Evolutionary conservation across 495 filamentous ascomycete species (phyloP), one percentile per base, ranked within the genome.

Genomic region (Bacidia gigantensis): DNA sequence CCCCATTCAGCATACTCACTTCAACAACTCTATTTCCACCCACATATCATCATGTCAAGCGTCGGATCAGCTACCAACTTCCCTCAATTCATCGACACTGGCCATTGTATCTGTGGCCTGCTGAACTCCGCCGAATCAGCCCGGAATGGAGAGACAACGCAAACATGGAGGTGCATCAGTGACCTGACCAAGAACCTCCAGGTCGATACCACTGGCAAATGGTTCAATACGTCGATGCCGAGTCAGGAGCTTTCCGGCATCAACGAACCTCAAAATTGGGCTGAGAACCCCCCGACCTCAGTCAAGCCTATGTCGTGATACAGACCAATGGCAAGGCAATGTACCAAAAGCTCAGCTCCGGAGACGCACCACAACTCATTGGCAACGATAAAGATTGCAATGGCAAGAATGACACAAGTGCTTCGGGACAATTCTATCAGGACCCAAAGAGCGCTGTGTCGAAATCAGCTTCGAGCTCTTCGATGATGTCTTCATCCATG

Each of bases 211-310:
- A 23, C 44, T 24, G 56, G 56, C 32, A 58, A 58, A 54, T 58
- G 56, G 56, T 58, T 55, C 25, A 54, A 55, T 17, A 54, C 56
- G 11, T 54, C 45, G 21, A 46, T 54, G 5, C 52, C 52, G 14
- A 55, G 52, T 25, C 40, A 58, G 44, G 56, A 58, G 52, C 25
- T 58, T 24, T 58, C 56, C 17, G 56, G 52, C 22, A 58, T 58
- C 56, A 48, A 39, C 38, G n/a, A 55, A 35, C 39, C 47, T 12
- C 52, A 55, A 49, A 41, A 54, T 35, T 58, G 56, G 56, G 56
- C 41, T 20, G 40, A 51, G 11, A 58, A 58, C 29, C 56, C 56
- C 56, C 56, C n/a, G 52, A 58, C 41, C 26, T 49, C 22, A 55
- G 35, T 21, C 47, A 55, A 25, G 35, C 26, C 12, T 58, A 41